A percentile compares a stretch with the other conserved stretches of the same genome.
Conservation (phyloP, 805 yeast genomes). For the Isabelozyma heimii region DNA sequence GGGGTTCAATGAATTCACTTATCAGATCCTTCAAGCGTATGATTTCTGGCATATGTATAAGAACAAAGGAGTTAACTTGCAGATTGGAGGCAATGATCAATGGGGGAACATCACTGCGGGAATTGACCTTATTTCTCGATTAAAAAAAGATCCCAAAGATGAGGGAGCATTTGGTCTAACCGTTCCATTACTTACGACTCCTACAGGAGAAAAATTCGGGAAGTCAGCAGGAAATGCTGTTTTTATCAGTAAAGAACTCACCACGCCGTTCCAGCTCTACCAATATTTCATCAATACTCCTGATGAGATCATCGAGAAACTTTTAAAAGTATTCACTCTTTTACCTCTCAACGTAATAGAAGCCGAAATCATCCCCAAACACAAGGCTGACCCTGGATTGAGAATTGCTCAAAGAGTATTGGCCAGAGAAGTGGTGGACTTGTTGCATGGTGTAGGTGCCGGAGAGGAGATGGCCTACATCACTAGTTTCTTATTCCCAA, state of each 20-base stretch:
- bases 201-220: constrained; percentile 91
- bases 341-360: constrained; percentile 64
- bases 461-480: constrained; percentile 67
- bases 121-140: constrained; percentile 73
- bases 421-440: constrained; percentile 82
- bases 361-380: constrained; percentile 45
- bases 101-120: constrained; percentile 99
- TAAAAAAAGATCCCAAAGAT: constrained; percentile 23
- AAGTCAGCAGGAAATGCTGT: constrained; percentile 97
- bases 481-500: constrained; percentile 65
- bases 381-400: constrained; percentile 54
- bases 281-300: constrained; percentile 80
- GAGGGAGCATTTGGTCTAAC: constrained; percentile 67
- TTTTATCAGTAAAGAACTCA: constrained; percentile 72
- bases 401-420: constrained; percentile 73
- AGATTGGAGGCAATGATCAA: constrained; percentile 96
- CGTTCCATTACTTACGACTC: constrained; percentile 83
- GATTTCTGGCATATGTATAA: constrained; percentile 83
- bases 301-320: constrained; percentile 69
- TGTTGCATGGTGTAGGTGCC: constrained; percentile 79
- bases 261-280: constrained; percentile 77
- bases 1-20: constrained; percentile 92
- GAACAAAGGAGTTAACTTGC: constrained; percentile 59
- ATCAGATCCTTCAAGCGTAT: constrained; percentile 89
- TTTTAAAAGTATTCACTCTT: constrained; percentile 76